These are phyloP conservation scores for Lipomyces sp. DNA, from an alignment of 805 yeast species.

Conservation along the genomic window DNA sequence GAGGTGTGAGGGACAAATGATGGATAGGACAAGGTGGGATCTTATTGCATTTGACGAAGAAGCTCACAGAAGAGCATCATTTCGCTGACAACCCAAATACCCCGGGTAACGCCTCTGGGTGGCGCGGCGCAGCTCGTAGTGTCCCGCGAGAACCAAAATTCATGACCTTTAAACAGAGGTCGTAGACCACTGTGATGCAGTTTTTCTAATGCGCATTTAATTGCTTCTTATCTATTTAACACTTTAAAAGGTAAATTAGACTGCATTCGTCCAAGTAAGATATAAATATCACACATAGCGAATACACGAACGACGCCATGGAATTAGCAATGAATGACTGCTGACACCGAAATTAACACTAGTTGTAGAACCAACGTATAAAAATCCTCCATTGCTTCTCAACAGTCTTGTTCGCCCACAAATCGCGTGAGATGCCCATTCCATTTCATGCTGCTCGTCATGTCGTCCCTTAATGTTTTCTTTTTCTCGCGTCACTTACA, in stretches of 20 bases:
- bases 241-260: too few species aligned
- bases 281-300: neutral
- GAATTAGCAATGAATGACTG: neutral
- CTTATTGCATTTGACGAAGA: neutral
- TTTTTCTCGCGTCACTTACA: constrained; percentile 1
- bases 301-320: neutral
- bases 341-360: neutral
- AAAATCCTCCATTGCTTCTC: too few species aligned
- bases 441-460: neutral
- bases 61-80: constrained; percentile 1
- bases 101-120: neutral
- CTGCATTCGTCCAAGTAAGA: neutral
- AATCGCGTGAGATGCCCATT: neutral
- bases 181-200: too few species aligned
- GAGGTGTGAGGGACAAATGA: neutral
- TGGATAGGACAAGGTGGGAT: neutral
- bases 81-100: neutral
- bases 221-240: too few species aligned
- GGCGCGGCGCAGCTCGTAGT: neutral
- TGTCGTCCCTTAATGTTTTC: neutral
- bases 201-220: too few species aligned
- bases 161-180: too few species aligned
- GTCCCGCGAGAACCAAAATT: too few species aligned
- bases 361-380: neutral
- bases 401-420: neutral